Evolutionary conservation across 176 grass and related monocot genomes (phyloP), one percentile per base, ranked within the genome.

Genomic region (Luzula sylvatica): DNA sequence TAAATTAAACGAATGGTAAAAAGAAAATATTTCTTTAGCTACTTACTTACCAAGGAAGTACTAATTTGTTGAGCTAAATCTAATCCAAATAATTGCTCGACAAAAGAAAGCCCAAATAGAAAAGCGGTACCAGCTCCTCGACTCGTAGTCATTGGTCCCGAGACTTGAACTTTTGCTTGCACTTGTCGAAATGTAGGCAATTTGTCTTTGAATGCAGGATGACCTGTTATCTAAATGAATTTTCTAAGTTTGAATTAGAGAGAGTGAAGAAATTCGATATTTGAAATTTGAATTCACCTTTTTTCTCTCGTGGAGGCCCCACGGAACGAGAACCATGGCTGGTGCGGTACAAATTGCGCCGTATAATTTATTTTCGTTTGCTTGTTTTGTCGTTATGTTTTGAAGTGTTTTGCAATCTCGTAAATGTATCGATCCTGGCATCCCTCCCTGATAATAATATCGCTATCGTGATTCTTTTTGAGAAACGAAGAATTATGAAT

Each of bases 261-360:
- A 35, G 30, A 35, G 23, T 63, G 38, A 3, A 63, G n/a, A 12
- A 46, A 14, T 11, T 15, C 13, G 42, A 25, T 8, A 46, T 18
- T 46, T 22, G 29, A 53, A 26, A 61, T 27, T 43, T 69, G 50
- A 55, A 44, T 0, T 48, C 43, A 95, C 90, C 83, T 86, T 79
- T 69, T 82, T 95, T 47, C 77, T 72, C 61, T 62, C 75, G 56
- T 95, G 83, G 16, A 95, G 73, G 57, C 83, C 83, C 90, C 90
- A 95, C 0, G 83, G 73, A 68, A 88, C 56, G 32, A 95, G 76
- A 53, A 83, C 80, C 62, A 95, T 48, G 30, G 90, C 76, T 45
- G 90, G 90, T 49, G 83, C 80, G 50, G 83, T 64, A 69, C 83
- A 88, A 67, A 95, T 95, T 58, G 90, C 90, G 59, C 90, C 83